phyloP scores from a whole-genome alignment of 345 rosid species.

The Euphorbia pulcherrima region DNA sequence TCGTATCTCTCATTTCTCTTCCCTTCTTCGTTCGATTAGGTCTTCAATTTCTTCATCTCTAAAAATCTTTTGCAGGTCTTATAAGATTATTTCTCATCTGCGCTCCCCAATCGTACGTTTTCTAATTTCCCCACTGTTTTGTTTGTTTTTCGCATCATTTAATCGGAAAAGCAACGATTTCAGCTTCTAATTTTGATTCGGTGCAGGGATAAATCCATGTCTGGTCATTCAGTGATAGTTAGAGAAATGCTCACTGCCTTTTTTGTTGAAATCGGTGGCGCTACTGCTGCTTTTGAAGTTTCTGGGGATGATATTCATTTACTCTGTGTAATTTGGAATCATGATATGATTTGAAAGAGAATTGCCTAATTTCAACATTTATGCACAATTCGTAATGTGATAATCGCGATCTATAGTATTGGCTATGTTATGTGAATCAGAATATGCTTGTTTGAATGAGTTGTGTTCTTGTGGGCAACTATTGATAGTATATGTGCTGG shows the following conservation, averaged over 20 bases:
- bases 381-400: neutral
- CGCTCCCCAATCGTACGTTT: conserved; percentile 41
- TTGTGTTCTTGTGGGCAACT: too few relatives aligned
- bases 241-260: conserved; percentile 12
- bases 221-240: conserved; percentile 22
- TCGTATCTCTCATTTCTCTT: too few relatives aligned
- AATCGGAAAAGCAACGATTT: neutral
- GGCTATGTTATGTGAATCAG: too few relatives aligned
- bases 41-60: too few relatives aligned
- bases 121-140: neutral
- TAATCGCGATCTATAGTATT: too few relatives aligned
- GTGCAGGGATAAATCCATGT: conserved; percentile 20
- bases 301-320: conserved; percentile 2
- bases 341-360: too few relatives aligned
- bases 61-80: too few relatives aligned
- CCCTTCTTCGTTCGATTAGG: too few relatives aligned
- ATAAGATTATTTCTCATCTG: conserved; percentile 35
- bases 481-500: too few relatives aligned
- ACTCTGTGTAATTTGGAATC: neutral
- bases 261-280: conserved; percentile 15
- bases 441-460: too few relatives aligned
- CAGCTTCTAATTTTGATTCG: neutral
- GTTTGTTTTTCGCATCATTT: neutral
- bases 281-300: conserved; percentile 21
- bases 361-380: too few relatives aligned